Conservation (phyloP, 208 protist species). For the Crithidia expoeki region DNA sequence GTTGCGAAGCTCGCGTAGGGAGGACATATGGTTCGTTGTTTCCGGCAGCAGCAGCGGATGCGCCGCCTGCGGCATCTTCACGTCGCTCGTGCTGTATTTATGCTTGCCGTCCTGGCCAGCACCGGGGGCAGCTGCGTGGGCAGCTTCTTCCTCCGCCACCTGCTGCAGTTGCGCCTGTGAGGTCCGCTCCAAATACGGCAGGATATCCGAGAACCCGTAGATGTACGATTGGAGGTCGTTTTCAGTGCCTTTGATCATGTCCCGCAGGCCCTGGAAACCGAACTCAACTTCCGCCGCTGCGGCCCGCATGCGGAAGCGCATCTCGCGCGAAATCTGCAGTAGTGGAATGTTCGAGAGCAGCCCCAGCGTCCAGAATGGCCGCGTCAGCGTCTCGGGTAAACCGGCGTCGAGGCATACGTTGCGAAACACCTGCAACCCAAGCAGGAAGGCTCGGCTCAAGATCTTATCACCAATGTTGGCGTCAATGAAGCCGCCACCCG, state of each 20-base stretch:
- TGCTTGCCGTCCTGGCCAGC: background rate
- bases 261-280: constrained; percentile 40
- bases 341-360: constrained; percentile 51
- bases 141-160: constrained; percentile 27
- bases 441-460: constrained; percentile 44
- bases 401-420: constrained; percentile 47
- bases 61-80: background rate
- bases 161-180: constrained; percentile 27
- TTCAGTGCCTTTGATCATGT: constrained; percentile 47
- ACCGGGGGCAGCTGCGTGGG: background rate
- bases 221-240: constrained; percentile 52
- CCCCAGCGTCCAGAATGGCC: constrained; percentile 45
- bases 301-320: constrained; percentile 52
- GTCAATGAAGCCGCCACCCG: constrained; percentile 43
- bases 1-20: constrained; percentile 29
- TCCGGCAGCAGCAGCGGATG: constrained; percentile 12
- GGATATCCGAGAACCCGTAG: constrained; percentile 31
- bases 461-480: constrained; percentile 52
- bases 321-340: constrained; percentile 53
- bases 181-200: constrained; percentile 30
- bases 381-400: constrained; percentile 45
- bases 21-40: background rate
- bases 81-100: background rate
- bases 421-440: constrained; percentile 46
- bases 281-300: constrained; percentile 53